These are phyloP conservation scores for Coniferiporia sulphurascens DNA, from an alignment of 1,284 basidiomycete species.

Conservation along the genomic window DNA sequence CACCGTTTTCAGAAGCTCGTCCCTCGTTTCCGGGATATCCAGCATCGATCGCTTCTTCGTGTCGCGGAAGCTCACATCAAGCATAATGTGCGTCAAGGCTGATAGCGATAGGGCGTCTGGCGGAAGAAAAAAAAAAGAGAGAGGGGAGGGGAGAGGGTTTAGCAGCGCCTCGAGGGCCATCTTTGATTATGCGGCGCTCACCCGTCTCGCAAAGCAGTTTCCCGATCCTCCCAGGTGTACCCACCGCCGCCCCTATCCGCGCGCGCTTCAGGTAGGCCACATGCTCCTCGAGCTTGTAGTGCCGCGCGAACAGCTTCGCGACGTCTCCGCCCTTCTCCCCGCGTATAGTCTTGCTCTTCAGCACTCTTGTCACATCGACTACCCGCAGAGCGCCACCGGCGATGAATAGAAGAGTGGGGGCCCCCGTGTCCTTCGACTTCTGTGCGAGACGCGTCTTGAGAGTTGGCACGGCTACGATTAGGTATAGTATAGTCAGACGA, in stretches of 20 bases:
- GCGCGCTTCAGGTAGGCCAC: slow-evolving; percentile 69
- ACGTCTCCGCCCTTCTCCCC: slow-evolving; percentile 79
- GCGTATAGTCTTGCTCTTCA: slow-evolving; percentile 62
- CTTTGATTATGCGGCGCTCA: slow-evolving; percentile 29
- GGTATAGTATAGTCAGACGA: no score
- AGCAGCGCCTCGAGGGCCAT: neutral
- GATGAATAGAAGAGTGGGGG: slow-evolving; percentile 75
- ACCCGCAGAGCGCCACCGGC: slow-evolving; percentile 76
- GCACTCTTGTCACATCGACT: slow-evolving; percentile 65
- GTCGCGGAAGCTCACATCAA: slow-evolving; percentile 68
- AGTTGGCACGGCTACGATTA: slow-evolving; percentile 53
- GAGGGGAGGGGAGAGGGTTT: no score
- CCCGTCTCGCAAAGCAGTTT: slow-evolving; percentile 76
- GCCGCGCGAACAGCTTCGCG: slow-evolving; percentile 82
- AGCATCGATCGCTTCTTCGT: slow-evolving; percentile 69
- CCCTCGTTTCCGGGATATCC: slow-evolving; percentile 77
- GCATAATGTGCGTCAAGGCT: slow-evolving; percentile 75
- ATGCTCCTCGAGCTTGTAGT: slow-evolving; percentile 80
- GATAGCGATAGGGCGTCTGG: slow-evolving; percentile 65
- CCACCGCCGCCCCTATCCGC: slow-evolving; percentile 72
- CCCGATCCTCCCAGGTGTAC: slow-evolving; percentile 77
- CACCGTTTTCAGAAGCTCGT: slow-evolving; percentile 74
- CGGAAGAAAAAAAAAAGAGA: neutral
- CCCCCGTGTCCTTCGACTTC: slow-evolving; percentile 64
- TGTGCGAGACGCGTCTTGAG: slow-evolving; percentile 66